Evolutionary conservation across 345 rosid genomes (phyloP).

Genomic region (Bruguiera gymnorhiza): DNA sequence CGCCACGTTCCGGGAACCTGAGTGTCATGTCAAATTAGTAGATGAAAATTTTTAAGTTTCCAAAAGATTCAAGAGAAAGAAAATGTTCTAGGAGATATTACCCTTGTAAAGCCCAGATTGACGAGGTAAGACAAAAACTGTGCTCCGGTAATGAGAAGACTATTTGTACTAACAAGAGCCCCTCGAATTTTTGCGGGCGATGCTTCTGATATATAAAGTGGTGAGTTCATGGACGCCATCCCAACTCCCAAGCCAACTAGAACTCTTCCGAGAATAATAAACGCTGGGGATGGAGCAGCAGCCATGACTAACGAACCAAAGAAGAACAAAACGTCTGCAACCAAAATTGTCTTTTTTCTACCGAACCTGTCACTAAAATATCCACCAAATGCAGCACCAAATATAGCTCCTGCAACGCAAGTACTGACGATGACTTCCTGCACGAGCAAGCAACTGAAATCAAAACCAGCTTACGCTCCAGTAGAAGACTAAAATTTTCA

Average conservation of each 20-base stretch:
- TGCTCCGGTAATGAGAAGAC: conserved; percentile 78
- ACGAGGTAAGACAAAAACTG: conserved; percentile 78
- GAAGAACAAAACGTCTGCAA: conserved; percentile 64
- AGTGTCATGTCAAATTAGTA: neutral
- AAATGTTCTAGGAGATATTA: conserved; percentile 7
- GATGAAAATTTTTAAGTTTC: neutral
- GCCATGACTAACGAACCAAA: conserved; percentile 73
- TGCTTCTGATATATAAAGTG: conserved; percentile 88
- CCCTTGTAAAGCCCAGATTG: conserved; percentile 76
- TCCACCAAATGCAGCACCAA: conserved; percentile 85
- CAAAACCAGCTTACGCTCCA: neutral
- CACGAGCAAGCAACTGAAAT: neutral
- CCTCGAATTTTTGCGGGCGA: conserved; percentile 91
- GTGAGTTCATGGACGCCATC: conserved; percentile 94
- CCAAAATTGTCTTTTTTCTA: conserved; percentile 53
- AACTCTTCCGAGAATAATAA: conserved; percentile 65
- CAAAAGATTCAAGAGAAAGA: neutral
- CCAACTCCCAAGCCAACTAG: conserved; percentile 91
- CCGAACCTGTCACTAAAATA: conserved; percentile 74
- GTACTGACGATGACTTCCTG: conserved; percentile 79
- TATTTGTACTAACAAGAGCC: conserved; percentile 82
- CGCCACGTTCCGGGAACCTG: conserved; percentile 80
- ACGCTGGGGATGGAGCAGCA: conserved; percentile 61
- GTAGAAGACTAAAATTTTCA: neutral
- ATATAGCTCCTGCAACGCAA: conserved; percentile 83